Base-by-base conservation (phyloP, 2,329 filamentous ascomycete genomes). In the Microdochium bolleyi region DNA sequence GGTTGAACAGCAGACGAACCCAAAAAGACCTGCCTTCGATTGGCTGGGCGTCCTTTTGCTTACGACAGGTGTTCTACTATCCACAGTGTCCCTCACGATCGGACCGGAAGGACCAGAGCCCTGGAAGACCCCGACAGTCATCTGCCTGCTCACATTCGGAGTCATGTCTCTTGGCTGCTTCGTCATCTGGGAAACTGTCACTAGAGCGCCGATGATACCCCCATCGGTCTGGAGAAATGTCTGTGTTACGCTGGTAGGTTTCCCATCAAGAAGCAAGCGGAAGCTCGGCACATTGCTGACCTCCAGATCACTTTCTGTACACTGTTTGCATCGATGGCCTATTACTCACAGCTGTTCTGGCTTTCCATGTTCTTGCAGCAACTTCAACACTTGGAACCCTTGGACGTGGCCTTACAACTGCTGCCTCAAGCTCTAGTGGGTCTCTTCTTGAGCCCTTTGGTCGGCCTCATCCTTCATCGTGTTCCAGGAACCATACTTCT, bases 311-410 rank as follows among this genome's bases (percentile, higher is more conserved):
- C 64, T 27, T 48, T 66, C 14, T 60, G 61, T 53, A 63, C 63
- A 3, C 49, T 66, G n/a, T 58, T 58, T 38, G 61, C 62, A 11
- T 61, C 64, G 9, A 64, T 67, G 61, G 60, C 64, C 41, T 69
- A 62, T 53, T 67, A 63, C 49, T 64, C 66, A 1, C 61, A 65
- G 16, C 52, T 67, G 1, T 67, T 67, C 54, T 68, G 66, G 66
- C 57, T 67, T 13, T 63, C 63, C 2, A 61, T 67, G 59, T 69
- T 67, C 56, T 60, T 68, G 60, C 64, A 67, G 52, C 57, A 66
- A 25, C 48, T 67, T 2, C 61, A 65, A 30, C 55, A 57, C 8
- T 57, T 67, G 5, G 56, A 57, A n/a, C 59, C 63, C 19, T 62
- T 69, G 44, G 60, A 65, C 30, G 61, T 67, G 19, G 64, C 63